These are phyloP conservation scores for Cardiospermum halicacabum DNA, from an alignment of 345 rosid genomes.

Conservation along the genomic window DNA sequence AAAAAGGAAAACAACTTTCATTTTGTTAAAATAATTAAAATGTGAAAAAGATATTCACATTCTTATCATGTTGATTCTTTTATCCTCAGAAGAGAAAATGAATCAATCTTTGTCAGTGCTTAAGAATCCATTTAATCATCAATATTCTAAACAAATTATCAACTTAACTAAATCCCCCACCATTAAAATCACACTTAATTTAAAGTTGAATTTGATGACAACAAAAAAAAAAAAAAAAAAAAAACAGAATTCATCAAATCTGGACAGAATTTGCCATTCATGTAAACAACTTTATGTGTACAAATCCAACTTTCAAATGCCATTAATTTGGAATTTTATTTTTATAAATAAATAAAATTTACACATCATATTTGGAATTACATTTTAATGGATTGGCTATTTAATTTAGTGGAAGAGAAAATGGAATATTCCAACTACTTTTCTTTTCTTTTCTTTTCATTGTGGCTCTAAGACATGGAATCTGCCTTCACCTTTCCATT, in stretches of 20 bases:
- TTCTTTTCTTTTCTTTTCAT: too few relatives aligned
- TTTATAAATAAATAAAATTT: too few relatives aligned
- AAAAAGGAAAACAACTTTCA: background rate
- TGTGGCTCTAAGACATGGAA: too few relatives aligned
- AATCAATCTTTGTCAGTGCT: background rate
- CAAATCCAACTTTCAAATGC: background rate
- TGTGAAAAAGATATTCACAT: background rate
- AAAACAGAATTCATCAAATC: background rate
- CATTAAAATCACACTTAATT: too few relatives aligned
- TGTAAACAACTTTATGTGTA: too few relatives aligned
- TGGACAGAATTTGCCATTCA: conserved; percentile 3
- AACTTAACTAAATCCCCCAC: background rate
- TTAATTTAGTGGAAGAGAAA: too few relatives aligned
- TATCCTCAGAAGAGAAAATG: background rate
- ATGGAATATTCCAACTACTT: too few relatives aligned
- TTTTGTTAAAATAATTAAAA: background rate
- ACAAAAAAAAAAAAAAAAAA: too few relatives aligned
- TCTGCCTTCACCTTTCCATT: too few relatives aligned
- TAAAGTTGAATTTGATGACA: background rate
- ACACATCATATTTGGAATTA: too few relatives aligned
- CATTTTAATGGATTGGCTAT: too few relatives aligned
- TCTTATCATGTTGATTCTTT: background rate
- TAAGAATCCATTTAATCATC: background rate
- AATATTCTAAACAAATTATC: background rate
- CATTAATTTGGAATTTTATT: too few relatives aligned